Evolutionary conservation across 148 eudicot species (phyloP).

Genomic region (Vaccinium myrtillus): DNA sequence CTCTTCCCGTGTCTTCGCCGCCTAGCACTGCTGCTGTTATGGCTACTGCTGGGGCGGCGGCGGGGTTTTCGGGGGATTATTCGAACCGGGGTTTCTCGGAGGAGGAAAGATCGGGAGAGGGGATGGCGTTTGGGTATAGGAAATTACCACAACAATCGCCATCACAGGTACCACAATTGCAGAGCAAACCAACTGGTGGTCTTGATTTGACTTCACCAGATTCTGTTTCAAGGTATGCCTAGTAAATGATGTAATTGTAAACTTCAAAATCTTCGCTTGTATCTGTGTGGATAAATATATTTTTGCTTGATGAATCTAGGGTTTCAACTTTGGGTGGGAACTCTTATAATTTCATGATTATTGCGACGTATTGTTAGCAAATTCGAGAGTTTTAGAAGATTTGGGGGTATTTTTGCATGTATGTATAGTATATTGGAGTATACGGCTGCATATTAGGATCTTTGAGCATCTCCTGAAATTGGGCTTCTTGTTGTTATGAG

Average conservation of each 20-base stretch:
- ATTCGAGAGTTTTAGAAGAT: not conserved
- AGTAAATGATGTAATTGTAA: not conserved
- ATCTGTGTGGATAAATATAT: not conserved
- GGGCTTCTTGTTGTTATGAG: not conserved
- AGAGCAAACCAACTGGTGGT: slow-evolving; percentile 24
- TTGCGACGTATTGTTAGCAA: not conserved
- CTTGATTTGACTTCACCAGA: slow-evolving; percentile 72
- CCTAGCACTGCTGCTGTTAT: not conserved
- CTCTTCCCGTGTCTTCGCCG: slow-evolving; percentile 13
- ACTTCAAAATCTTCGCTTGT: no score
- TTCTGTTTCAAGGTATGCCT: slow-evolving; percentile 74
- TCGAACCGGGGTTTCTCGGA: slow-evolving; percentile 17
- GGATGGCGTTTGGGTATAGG: slow-evolving; percentile 9
- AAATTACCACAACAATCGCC: slow-evolving; percentile 15
- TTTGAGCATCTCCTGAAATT: not conserved
- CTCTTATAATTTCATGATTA: not conserved
- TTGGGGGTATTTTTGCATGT: not conserved
- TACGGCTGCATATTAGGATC: not conserved
- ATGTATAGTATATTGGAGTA: not conserved
- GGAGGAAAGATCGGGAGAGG: slow-evolving; percentile 26
- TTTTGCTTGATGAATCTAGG: not conserved
- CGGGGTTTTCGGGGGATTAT: slow-evolving; percentile 4
- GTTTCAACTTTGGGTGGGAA: not conserved
- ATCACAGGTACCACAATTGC: slow-evolving; percentile 12
- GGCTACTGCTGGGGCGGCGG: not conserved